These are phyloP conservation scores for Ajuga reptans DNA, from an alignment of 305 asterid species.

Conservation along the genomic window DNA sequence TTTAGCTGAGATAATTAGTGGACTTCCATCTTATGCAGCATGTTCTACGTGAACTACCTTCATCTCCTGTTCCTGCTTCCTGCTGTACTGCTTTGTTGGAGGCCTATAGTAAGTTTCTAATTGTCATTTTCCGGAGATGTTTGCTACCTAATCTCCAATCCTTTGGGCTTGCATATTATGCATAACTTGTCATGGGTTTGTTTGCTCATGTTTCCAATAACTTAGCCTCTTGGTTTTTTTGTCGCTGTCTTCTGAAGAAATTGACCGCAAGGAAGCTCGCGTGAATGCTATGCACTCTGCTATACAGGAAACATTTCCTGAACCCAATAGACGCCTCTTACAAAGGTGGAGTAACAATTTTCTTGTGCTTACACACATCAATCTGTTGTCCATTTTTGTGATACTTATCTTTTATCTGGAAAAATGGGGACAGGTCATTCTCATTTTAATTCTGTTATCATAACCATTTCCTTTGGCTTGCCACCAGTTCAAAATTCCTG, in stretches of 20 bases:
- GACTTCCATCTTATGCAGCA: slow-evolving; percentile 50
- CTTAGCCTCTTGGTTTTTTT: slow-evolving; percentile 4
- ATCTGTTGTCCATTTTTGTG: not conserved
- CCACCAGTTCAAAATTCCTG: not conserved
- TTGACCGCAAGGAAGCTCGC: slow-evolving; percentile 81
- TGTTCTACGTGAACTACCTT: slow-evolving; percentile 97
- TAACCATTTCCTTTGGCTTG: slow-evolving; percentile 13
- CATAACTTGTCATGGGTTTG: not conserved
- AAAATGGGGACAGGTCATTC: slow-evolving; percentile 1
- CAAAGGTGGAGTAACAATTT: slow-evolving; percentile 49
- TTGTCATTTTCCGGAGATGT: not conserved
- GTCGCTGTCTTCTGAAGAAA: slow-evolving; percentile 43
- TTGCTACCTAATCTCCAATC: slow-evolving; percentile 16
- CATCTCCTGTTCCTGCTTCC: slow-evolving; percentile 99
- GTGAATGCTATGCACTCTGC: slow-evolving; percentile 79
- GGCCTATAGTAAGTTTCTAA: slow-evolving; percentile 65
- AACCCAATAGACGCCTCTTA: slow-evolving; percentile 89
- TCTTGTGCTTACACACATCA: slow-evolving; percentile 11
- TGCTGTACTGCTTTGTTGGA: slow-evolving; percentile 95
- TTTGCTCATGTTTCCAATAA: slow-evolving; percentile 12
- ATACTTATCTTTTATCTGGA: slow-evolving; percentile 7
- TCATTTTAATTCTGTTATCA: not conserved
- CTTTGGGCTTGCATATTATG: slow-evolving; percentile 12
- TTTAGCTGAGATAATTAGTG: slow-evolving; percentile 20
- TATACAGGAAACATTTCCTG: slow-evolving; percentile 85